Evolutionary conservation across 75 land plant species (phyloP).

Genomic region (Ceratopteris richardii): DNA sequence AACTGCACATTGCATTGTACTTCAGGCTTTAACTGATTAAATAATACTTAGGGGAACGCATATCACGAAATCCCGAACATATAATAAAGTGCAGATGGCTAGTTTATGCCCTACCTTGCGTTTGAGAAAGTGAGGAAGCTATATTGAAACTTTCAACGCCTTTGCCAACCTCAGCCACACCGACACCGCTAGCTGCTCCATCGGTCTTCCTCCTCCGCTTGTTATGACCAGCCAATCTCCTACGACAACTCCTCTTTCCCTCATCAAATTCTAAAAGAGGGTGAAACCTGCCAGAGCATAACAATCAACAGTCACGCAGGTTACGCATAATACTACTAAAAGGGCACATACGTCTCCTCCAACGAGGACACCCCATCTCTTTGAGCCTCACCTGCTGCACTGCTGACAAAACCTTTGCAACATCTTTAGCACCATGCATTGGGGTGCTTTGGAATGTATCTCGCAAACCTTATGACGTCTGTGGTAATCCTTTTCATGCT

Average conservation of each 20-base stretch:
- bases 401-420: constrained; percentile 59
- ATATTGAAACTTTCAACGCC: constrained; percentile 2
- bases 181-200: constrained; percentile 5
- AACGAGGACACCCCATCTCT: too few relatives aligned
- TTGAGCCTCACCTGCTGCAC: constrained; percentile 44
- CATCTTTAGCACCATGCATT: constrained; percentile 18
- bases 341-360: too few relatives aligned
- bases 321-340: too few relatives aligned
- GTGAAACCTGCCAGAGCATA: constrained; percentile 43
- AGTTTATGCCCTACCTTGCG: too few relatives aligned
- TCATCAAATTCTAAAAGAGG: constrained; percentile 40
- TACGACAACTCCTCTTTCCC: constrained; percentile 42
- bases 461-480: constrained; percentile 50
- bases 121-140: constrained; percentile 2
- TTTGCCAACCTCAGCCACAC: constrained; percentile 5
- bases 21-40: too few relatives aligned
- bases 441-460: constrained; percentile 35
- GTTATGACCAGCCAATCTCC: constrained; percentile 46
- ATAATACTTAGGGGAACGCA: too few relatives aligned
- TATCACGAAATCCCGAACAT: too few relatives aligned
- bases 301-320: too few relatives aligned
- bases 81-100: too few relatives aligned
- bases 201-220: constrained; percentile 44
- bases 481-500: constrained; percentile 41
- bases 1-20: neutral